phyloP scores from a whole-genome alignment of 2,329 filamentous ascomycete species.

The Penicillium sp. region DNA sequence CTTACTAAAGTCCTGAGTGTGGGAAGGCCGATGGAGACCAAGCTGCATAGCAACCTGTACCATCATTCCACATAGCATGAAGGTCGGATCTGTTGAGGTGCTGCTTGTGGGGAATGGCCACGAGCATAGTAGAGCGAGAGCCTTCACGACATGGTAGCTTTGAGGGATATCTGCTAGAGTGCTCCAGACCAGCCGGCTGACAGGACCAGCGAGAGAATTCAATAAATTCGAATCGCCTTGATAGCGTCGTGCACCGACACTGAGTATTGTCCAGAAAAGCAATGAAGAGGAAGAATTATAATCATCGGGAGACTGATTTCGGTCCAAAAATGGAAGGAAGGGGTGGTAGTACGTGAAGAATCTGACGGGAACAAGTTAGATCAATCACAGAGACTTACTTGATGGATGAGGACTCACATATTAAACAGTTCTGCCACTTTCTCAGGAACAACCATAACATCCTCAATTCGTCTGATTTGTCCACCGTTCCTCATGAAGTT shows the following conservation, averaged over 20 bases:
- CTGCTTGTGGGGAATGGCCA: slow-evolving; percentile 65
- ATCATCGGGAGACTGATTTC: slow-evolving; percentile 52
- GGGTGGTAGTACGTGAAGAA: slow-evolving; percentile 65
- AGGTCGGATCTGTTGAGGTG: slow-evolving; percentile 63
- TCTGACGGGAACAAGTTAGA: slow-evolving; percentile 41
- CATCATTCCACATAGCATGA: slow-evolving; percentile 65
- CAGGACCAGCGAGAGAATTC: slow-evolving; percentile 50
- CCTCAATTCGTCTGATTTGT: slow-evolving; percentile 53
- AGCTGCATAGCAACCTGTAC: slow-evolving; percentile 68
- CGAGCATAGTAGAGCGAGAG: slow-evolving; percentile 60
- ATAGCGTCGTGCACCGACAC: slow-evolving; percentile 61
- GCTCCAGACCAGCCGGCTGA: slow-evolving; percentile 60
- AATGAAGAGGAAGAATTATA: slow-evolving; percentile 60
- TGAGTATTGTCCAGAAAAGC: slow-evolving; percentile 67
- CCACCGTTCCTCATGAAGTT: slow-evolving; percentile 50
- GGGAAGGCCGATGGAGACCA: slow-evolving; percentile 62
- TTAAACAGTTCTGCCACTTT: slow-evolving; percentile 47
- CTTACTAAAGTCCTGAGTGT: slow-evolving; percentile 57
- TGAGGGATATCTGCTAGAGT: slow-evolving; percentile 61
- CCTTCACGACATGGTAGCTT: slow-evolving; percentile 64
- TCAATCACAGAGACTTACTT: not conserved
- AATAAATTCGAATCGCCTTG: slow-evolving; percentile 54
- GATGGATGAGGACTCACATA: slow-evolving; percentile 31
- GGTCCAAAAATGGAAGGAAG: slow-evolving; percentile 63
- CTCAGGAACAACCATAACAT: slow-evolving; percentile 46